These are phyloP conservation scores for Coemansia sp. DNA, from an alignment of 192 early-diverging fungal species.

Conservation along the genomic window DNA sequence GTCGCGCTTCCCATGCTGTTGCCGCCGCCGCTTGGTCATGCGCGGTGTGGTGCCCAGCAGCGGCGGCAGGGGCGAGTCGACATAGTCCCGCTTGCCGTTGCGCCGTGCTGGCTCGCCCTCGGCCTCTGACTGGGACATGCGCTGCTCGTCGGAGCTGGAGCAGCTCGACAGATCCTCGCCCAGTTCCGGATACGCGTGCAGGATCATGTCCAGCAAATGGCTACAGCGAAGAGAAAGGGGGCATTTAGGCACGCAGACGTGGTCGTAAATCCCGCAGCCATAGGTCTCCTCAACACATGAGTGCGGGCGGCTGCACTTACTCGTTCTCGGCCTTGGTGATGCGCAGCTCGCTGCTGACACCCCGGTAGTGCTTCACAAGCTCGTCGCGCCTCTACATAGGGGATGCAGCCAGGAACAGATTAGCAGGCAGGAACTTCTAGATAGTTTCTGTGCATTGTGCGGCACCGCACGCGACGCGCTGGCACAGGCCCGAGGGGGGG, in stretches of 20 bases:
- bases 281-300: neutral
- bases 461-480: no score
- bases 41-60: conserved; percentile 1
- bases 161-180: conserved; percentile 38
- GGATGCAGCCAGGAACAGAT: neutral
- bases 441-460: no score
- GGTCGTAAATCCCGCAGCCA: no score
- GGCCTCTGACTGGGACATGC: neutral
- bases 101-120: neutral
- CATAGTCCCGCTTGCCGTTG: conserved; percentile 11
- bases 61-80: neutral
- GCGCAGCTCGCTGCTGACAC: conserved; percentile 14
- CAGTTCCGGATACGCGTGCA: conserved; percentile 35
- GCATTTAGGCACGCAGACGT: neutral
- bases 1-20: conserved; percentile 52
- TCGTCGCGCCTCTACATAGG: conserved; percentile 33
- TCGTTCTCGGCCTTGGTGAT: conserved; percentile 35
- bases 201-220: conserved; percentile 43
- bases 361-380: conserved; percentile 30
- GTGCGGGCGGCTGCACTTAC: conserved; percentile 23
- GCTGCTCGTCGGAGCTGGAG: conserved; percentile 22
- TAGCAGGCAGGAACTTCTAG: neutral
- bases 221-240: conserved; percentile 11
- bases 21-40: conserved; percentile 36
- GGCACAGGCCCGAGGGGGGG: neutral